Evolutionary conservation across 176 grass and related monocot genomes (phyloP).

Genomic region (Sorghum bicolor): DNA sequence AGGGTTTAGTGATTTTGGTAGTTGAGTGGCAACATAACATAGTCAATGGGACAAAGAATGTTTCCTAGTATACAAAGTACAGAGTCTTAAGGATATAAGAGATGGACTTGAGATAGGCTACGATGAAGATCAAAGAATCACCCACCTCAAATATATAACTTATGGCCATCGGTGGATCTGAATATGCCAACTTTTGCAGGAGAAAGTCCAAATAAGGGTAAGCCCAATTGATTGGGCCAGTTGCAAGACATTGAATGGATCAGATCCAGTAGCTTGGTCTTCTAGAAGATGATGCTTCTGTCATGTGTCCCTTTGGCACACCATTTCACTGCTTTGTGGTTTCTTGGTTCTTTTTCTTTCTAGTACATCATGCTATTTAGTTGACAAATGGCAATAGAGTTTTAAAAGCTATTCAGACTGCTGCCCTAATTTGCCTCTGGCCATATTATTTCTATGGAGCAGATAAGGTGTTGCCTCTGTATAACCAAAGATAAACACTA

Average conservation of each 20-base stretch:
- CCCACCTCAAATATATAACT: no score
- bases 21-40: no score
- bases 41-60: no score
- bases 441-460: neutral
- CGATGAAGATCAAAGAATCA: no score
- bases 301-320: neutral
- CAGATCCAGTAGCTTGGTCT: neutral
- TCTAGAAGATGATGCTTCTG: neutral
- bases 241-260: neutral
- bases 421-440: neutral
- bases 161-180: neutral
- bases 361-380: neutral
- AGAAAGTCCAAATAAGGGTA: neutral
- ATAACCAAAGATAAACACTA: neutral
- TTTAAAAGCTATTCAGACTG: neutral
- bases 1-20: no score
- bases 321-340: neutral
- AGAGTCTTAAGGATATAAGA: no score
- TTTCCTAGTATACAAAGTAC: no score
- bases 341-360: neutral
- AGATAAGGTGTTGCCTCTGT: neutral
- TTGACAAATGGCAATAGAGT: conserved; percentile 5
- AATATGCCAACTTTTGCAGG: neutral
- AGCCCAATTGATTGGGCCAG: neutral
- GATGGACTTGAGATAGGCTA: no score